Percentiles rank a stretch among this genome's conserved stretches.
Evolutionary conservation across 2,329 filamentous ascomycete species (phyloP).

Genomic region (Hawksworthiomyces lignivorus): DNA sequence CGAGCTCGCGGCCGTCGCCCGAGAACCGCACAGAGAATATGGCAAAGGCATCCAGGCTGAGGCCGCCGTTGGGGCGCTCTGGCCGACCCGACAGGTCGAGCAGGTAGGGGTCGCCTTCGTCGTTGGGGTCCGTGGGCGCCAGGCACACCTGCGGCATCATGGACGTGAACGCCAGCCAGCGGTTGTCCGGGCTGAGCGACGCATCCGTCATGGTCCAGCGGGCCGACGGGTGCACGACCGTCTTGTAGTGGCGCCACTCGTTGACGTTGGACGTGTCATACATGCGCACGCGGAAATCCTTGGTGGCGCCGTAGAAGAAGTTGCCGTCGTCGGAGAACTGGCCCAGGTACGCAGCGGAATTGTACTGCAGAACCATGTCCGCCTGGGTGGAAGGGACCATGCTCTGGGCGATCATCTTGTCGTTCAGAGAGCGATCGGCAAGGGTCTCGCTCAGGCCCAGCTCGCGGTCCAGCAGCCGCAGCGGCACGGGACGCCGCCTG

Average conservation of each 20-base stretch:
- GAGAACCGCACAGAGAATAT: conserved; percentile 93
- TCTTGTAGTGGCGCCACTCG: conserved; percentile 94
- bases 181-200: conserved; percentile 83
- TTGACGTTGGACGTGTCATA: conserved; percentile 96
- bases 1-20: conserved; percentile 81
- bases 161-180: conserved; percentile 83
- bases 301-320: conserved; percentile 88
- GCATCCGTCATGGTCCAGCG: conserved; percentile 97
- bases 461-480: conserved; percentile 75
- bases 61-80: conserved; percentile 23
- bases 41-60: conserved; percentile 35
- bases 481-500: conserved; percentile 35
- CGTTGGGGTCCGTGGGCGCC: conserved; percentile 76
- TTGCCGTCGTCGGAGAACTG: conserved; percentile 97
- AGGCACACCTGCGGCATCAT: conserved; percentile 79
- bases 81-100: conserved; percentile 59
- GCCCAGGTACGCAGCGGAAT: conserved; percentile 82
- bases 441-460: conserved; percentile 57
- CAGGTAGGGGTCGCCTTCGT: conserved; percentile 69
- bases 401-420: conserved; percentile 58
- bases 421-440: conserved; percentile 37
- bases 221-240: conserved; percentile 73
- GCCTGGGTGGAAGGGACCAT: conserved; percentile 71
- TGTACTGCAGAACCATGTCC: conserved; percentile 83
- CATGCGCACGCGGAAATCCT: conserved; percentile 93